These are phyloP conservation scores for Jatropha curcas DNA, from an alignment of 345 rosid species.

Conservation along the genomic window DNA sequence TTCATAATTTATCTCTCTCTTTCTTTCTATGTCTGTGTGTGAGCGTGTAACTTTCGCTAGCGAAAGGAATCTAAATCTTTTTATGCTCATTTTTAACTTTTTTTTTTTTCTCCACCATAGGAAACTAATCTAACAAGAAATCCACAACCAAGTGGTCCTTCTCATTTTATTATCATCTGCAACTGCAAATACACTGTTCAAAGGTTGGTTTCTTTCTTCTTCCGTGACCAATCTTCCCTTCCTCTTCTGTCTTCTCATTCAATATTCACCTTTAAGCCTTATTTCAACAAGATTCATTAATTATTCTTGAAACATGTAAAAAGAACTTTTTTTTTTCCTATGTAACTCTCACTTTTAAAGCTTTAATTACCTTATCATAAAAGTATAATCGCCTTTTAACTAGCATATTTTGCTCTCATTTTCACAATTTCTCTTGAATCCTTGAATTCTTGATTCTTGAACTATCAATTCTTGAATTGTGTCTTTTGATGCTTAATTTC, in stretches of 20 bases:
- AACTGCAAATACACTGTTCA: conserved; percentile 10
- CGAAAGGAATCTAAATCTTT: conserved; percentile 21
- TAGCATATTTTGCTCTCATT: not conserved
- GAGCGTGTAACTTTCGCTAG: conserved; percentile 20
- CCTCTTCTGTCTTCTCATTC: not conserved
- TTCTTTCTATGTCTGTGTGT: not conserved
- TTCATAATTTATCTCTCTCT: not conserved
- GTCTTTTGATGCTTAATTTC: too few relatives aligned
- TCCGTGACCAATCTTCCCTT: not conserved
- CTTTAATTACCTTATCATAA: not conserved
- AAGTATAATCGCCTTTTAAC: not conserved
- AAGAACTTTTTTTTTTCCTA: not conserved
- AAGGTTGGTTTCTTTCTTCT: not conserved
- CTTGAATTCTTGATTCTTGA: not conserved
- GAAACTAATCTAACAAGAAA: conserved; percentile 6
- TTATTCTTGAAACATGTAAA: too few relatives aligned
- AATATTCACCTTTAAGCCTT: not conserved
- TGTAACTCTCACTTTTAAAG: conserved; percentile 5
- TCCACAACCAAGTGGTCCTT: conserved; percentile 12
- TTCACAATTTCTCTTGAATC: not conserved
- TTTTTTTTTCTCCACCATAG: conserved; percentile 33
- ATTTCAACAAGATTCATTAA: too few relatives aligned
- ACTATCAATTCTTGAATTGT: not conserved
- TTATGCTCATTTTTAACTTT: not conserved
- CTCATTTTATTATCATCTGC: conserved; percentile 23